These are phyloP conservation scores for Pythium grandisporangium DNA, from an alignment of 352 stramenopile species.

Conservation along the genomic window DNA sequence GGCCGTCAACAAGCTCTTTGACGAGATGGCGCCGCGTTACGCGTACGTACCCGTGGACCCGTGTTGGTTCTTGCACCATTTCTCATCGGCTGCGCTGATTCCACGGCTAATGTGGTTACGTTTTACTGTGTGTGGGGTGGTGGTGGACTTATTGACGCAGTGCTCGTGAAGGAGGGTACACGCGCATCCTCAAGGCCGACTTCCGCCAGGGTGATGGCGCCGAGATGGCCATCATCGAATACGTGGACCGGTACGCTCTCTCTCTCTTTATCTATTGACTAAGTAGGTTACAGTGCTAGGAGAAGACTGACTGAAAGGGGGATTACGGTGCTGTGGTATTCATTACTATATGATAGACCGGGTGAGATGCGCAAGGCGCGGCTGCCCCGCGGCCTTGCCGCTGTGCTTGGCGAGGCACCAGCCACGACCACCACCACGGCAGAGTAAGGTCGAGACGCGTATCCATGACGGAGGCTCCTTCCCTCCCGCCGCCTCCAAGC, in stretches of 20 bases:
- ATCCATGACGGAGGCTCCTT: neutral
- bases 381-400: constrained; percentile 46
- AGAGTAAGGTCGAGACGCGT: neutral
- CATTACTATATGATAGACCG: constrained; percentile 36
- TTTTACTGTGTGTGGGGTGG: neutral
- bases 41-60: constrained; percentile 66
- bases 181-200: constrained; percentile 92
- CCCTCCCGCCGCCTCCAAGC: neutral
- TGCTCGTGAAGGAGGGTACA: constrained; percentile 90
- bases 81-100: no score
- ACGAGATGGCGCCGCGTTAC: constrained; percentile 94
- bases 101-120: no score
- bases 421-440: neutral
- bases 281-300: neutral
- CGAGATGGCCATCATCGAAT: constrained; percentile 98
- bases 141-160: constrained; percentile 5
- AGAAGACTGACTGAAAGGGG: neutral
- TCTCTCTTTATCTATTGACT: neutral
- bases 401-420: constrained; percentile 11
- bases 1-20: constrained; percentile 94
- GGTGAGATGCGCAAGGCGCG: constrained; percentile 82
- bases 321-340: constrained; percentile 1
- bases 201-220: constrained; percentile 91
- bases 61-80: no score
- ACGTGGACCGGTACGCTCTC: constrained; percentile 86